phyloP scores from a whole-genome alignment of 257 asterid genomes.

The Perilla frutescens region DNA sequence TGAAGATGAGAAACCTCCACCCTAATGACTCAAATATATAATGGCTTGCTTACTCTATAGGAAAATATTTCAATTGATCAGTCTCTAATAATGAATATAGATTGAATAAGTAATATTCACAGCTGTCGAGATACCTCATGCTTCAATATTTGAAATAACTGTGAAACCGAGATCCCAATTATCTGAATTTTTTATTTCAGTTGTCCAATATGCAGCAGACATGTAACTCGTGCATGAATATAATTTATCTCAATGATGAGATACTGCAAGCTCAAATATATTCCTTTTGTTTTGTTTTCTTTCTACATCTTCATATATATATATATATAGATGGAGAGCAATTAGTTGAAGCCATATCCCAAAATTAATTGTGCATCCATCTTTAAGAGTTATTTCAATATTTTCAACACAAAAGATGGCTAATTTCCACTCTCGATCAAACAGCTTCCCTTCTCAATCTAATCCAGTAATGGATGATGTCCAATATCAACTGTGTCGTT shows the following conservation, averaged over 20 bases:
- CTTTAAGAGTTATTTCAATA: not conserved
- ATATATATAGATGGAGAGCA: conserved; percentile 10
- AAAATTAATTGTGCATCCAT: not conserved
- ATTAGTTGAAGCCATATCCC: not conserved
- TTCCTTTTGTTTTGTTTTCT: conserved; percentile 11
- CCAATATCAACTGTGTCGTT: conserved; percentile 39
- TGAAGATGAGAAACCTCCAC: not conserved
- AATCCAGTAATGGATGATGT: conserved; percentile 40
- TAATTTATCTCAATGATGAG: conserved; percentile 21
- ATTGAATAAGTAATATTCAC: too few species aligned
- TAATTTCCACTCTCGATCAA: conserved; percentile 44
- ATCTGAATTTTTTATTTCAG: not conserved
- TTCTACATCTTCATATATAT: not conserved
- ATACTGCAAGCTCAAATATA: not conserved
- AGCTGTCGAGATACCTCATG: conserved; percentile 14
- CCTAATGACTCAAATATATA: not conserved
- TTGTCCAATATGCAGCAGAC: conserved; percentile 7
- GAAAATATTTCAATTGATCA: not conserved
- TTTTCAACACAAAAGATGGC: conserved; percentile 36
- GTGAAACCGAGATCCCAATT: not conserved
- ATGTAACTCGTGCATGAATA: not conserved
- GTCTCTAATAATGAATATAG: not conserved
- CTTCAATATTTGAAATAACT: not conserved
- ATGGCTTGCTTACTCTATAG: not conserved
- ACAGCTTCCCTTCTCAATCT: conserved; percentile 53